Percentiles rank a stretch among this genome's conserved stretches.
phyloP scores from a whole-genome alignment of 2,329 filamentous ascomycete species.

The Botrytis squamosa region DNA sequence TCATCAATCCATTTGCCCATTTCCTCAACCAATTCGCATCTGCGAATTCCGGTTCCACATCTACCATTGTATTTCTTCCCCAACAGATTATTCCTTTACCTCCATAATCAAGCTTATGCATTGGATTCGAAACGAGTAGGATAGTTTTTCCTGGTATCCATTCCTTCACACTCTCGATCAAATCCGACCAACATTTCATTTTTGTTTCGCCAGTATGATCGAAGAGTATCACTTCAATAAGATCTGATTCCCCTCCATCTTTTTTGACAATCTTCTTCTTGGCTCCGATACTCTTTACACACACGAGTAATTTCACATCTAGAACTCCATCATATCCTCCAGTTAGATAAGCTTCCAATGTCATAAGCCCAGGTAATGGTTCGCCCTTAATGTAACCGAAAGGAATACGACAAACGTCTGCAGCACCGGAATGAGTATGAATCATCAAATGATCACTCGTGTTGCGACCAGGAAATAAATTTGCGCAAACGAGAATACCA shows the following conservation, averaged over 20 bases:
- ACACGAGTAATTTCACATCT: constrained; percentile 53
- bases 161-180: constrained; percentile 44
- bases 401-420: constrained; percentile 47
- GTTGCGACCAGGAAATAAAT: constrained; percentile 58
- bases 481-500: constrained; percentile 45
- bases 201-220: constrained; percentile 56
- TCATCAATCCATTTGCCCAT: constrained; percentile 48
- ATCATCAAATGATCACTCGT: constrained; percentile 54
- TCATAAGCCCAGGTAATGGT: constrained; percentile 52
- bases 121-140: constrained; percentile 47
- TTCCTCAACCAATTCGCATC: constrained; percentile 55
- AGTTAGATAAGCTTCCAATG: constrained; percentile 52
- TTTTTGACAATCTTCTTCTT: constrained; percentile 52
- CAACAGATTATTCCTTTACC: constrained; percentile 38
- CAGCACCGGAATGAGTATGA: constrained; percentile 48
- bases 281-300: constrained; percentile 56
- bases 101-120: constrained; percentile 27
- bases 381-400: constrained; percentile 43
- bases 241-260: constrained; percentile 45
- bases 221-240: constrained; percentile 53
- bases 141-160: constrained; percentile 51
- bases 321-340: constrained; percentile 51
- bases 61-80: constrained; percentile 49
- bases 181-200: constrained; percentile 55
- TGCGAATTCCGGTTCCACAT: constrained; percentile 53